Evolutionary conservation across 805 yeast genomes (phyloP).

Genomic region (Ascoidea rubescens): DNA sequence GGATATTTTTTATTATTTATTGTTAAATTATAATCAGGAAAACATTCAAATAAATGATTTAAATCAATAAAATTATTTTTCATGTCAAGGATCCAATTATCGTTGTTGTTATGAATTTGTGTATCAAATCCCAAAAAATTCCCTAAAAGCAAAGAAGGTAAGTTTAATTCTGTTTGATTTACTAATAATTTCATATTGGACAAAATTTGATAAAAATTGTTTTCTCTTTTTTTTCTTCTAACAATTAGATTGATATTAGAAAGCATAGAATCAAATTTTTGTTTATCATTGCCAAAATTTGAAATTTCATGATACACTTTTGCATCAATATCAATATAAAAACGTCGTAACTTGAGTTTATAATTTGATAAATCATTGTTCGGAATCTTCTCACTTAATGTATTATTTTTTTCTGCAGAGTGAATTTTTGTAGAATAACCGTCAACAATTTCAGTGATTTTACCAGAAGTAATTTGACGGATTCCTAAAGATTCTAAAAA

Average conservation of each 20-base stretch:
- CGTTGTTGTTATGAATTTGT: constrained; percentile 5
- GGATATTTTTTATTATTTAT: constrained; percentile 3
- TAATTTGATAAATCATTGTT: not conserved
- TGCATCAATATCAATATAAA: constrained; percentile 15
- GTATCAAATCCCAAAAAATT: constrained; percentile 21
- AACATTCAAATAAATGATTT: constrained; percentile 12
- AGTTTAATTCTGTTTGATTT: not conserved
- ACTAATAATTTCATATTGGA: constrained; percentile 9
- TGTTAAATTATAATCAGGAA: constrained; percentile 10
- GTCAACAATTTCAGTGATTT: constrained; percentile 14
- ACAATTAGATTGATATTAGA: constrained; percentile 13
- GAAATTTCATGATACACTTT: not conserved
- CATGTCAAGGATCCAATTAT: constrained; percentile 12
- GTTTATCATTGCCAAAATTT: constrained; percentile 6
- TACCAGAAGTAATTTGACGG: constrained; percentile 13
- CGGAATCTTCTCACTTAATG: not conserved
- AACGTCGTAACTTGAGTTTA: constrained; percentile 7
- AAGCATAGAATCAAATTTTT: constrained; percentile 1
- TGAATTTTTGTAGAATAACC: constrained; percentile 6
- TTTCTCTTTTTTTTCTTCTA: constrained; percentile 12
- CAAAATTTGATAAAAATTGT: constrained; percentile 13
- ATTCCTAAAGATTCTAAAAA: constrained; percentile 13
- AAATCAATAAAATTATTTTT: constrained; percentile 13
- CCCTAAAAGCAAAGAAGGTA: constrained; percentile 22
- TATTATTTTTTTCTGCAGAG: not conserved